phyloP scores from a whole-genome alignment of 805 yeast genomes.

The Candida sphagnicola region DNA sequence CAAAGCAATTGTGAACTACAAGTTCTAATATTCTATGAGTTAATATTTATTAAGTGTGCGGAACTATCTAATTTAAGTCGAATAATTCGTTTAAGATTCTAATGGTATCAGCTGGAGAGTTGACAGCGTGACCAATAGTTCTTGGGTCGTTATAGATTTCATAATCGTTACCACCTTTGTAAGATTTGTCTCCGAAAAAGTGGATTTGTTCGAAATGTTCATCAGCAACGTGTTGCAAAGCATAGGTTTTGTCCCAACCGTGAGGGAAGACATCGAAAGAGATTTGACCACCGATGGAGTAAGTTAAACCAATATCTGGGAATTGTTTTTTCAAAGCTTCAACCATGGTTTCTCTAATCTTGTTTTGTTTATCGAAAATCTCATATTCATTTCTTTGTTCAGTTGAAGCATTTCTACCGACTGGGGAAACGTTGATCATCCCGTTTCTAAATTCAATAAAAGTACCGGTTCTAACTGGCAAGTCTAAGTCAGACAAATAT shows the following conservation, averaged over 20 bases:
- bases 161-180: conserved; percentile 97
- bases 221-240: conserved; percentile 83
- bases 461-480: conserved; percentile 98
- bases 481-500: conserved; percentile 79
- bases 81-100: conserved; percentile 81
- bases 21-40: neutral
- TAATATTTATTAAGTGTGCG: conserved; percentile 23
- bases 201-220: conserved; percentile 88
- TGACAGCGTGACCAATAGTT: conserved; percentile 94
- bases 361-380: conserved; percentile 72
- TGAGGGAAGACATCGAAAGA: conserved; percentile 99
- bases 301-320: conserved; percentile 81
- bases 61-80: conserved; percentile 26
- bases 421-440: conserved; percentile 96
- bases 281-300: conserved; percentile 99
- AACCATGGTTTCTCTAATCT: conserved; percentile 82
- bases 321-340: conserved; percentile 78
- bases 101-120: conserved; percentile 84
- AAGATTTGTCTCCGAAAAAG: conserved; percentile 98
- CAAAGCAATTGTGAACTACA: neutral
- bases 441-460: conserved; percentile 99
- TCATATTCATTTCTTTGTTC: conserved; percentile 93
- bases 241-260: conserved; percentile 99
- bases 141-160: conserved; percentile 91
- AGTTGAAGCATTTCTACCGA: conserved; percentile 96